These are phyloP conservation scores for Botryobasidium botryosum DNA, from an alignment of 768 basidiomycete species.

Conservation along the genomic window DNA sequence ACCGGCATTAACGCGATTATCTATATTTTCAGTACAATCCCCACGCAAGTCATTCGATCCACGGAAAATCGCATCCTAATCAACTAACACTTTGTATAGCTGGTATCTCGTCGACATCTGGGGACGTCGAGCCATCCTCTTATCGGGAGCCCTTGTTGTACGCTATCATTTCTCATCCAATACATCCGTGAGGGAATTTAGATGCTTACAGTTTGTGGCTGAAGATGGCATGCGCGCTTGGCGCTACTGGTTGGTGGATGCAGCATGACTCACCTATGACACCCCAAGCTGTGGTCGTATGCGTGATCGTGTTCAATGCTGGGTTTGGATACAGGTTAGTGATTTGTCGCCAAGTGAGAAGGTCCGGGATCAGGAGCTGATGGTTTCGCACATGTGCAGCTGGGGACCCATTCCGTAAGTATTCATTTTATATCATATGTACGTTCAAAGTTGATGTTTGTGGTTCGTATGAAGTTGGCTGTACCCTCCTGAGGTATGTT, in stretches of 20 bases:
- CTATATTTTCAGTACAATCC: constrained; percentile 62
- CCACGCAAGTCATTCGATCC: constrained; percentile 42
- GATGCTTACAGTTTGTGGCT: too few species aligned
- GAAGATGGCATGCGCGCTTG: too few species aligned
- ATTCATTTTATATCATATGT: neutral
- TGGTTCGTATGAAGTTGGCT: constrained; percentile 52
- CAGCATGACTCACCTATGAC: constrained; percentile 75
- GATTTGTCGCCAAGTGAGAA: too few species aligned
- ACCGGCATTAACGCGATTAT: constrained; percentile 83
- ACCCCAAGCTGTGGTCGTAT: constrained; percentile 71
- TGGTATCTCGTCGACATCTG: constrained; percentile 91
- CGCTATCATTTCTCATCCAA: constrained; percentile 15
- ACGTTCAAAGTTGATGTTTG: neutral
- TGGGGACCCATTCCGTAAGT: constrained; percentile 9
- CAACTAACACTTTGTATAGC: constrained; percentile 25
- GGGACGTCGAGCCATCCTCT: constrained; percentile 73
- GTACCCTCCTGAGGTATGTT: constrained; percentile 63
- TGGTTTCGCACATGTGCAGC: too few species aligned
- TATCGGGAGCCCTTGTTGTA: constrained; percentile 71
- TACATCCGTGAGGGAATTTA: neutral
- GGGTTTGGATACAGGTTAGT: constrained; percentile 71
- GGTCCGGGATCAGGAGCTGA: too few species aligned
- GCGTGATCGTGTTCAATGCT: constrained; percentile 86
- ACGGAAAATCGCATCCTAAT: too few species aligned
- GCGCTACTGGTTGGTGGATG: constrained; percentile 84